phyloP scores from a whole-genome alignment of 495 filamentous ascomycete genomes.

The Trichoderma orchidacearum region DNA sequence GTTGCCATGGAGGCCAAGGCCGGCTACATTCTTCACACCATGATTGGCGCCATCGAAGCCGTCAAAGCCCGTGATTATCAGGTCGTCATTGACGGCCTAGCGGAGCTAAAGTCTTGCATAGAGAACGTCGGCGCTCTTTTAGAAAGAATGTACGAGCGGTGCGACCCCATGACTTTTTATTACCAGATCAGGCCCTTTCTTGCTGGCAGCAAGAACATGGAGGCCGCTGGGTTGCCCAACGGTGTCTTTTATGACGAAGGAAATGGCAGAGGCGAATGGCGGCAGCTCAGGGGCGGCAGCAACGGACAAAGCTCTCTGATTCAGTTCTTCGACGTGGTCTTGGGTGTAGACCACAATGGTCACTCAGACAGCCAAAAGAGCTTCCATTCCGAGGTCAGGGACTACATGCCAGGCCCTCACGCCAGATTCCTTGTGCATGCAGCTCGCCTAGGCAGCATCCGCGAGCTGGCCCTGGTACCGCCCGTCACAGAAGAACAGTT shows the following conservation, averaged over 20 bases:
- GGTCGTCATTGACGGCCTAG: conserved; percentile 50
- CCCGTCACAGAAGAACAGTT: conserved; percentile 24
- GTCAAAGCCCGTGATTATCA: conserved; percentile 42
- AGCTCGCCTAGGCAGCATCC: conserved; percentile 58
- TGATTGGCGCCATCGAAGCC: conserved; percentile 64
- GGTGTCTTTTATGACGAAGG: conserved; percentile 82
- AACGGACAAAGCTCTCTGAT: conserved; percentile 93
- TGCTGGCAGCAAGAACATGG: conserved; percentile 95
- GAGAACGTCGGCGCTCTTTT: conserved; percentile 55
- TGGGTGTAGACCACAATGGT: conserved; percentile 64
- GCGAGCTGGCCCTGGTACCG: conserved; percentile 25
- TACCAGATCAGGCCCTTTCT: conserved; percentile 87
- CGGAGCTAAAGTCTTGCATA: conserved; percentile 52
- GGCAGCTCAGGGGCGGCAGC: conserved; percentile 77
- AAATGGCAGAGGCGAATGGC: conserved; percentile 46
- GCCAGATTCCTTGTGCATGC: conserved; percentile 68
- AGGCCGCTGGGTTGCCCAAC: conserved; percentile 71
- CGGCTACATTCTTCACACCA: conserved; percentile 65
- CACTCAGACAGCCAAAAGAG: conserved; percentile 36
- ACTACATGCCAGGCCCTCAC: conserved; percentile 85
- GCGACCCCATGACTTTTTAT: conserved; percentile 89
- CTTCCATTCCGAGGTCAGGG: conserved; percentile 84
- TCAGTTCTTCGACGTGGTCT: conserved; percentile 87
- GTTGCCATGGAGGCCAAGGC: conserved; percentile 86
- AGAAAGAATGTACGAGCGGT: conserved; percentile 78